These are phyloP conservation scores for Candida fluviatilis DNA, from an alignment of 805 yeast species.

Conservation along the genomic window DNA sequence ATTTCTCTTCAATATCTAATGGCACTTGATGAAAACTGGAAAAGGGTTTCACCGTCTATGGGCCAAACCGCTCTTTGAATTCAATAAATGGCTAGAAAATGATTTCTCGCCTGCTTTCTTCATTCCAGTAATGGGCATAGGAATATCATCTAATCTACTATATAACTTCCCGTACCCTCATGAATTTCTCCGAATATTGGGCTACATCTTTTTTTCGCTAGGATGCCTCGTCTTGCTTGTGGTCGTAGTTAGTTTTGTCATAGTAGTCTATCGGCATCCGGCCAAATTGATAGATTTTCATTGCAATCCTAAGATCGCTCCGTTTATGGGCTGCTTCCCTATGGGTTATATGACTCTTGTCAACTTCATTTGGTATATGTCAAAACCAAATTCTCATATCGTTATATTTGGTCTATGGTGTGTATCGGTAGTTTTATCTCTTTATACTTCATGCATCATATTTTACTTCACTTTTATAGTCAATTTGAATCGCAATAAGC, in stretches of 20 bases:
- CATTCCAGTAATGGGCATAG: slow-evolving; percentile 57
- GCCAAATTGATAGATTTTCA: slow-evolving; percentile 7
- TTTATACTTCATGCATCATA: slow-evolving; percentile 56
- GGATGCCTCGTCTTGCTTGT: slow-evolving; percentile 45
- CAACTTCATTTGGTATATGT: slow-evolving; percentile 46
- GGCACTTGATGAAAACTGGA: too few relatives aligned
- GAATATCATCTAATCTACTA: slow-evolving; percentile 59
- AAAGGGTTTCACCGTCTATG: too few relatives aligned
- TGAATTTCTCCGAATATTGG: slow-evolving; percentile 51
- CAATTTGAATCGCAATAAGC: slow-evolving; percentile 20
- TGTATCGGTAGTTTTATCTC: slow-evolving; percentile 49
- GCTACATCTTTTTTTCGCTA: slow-evolving; percentile 59
- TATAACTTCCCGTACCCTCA: slow-evolving; percentile 61
- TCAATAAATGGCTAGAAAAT: not conserved
- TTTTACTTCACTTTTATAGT: slow-evolving; percentile 41
- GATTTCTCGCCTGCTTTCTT: not conserved
- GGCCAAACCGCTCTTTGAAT: too few relatives aligned
- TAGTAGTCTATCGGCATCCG: slow-evolving; percentile 20
- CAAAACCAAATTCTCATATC: slow-evolving; percentile 22
- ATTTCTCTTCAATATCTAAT: too few relatives aligned
- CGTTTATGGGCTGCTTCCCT: slow-evolving; percentile 68
- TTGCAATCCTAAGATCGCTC: slow-evolving; percentile 39
- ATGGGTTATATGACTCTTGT: slow-evolving; percentile 72
- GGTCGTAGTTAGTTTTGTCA: slow-evolving; percentile 36
- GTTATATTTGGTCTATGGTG: slow-evolving; percentile 55